Base-by-base conservation (phyloP, 805 yeast species). In the Hanseniaspora taiwanica region DNA sequence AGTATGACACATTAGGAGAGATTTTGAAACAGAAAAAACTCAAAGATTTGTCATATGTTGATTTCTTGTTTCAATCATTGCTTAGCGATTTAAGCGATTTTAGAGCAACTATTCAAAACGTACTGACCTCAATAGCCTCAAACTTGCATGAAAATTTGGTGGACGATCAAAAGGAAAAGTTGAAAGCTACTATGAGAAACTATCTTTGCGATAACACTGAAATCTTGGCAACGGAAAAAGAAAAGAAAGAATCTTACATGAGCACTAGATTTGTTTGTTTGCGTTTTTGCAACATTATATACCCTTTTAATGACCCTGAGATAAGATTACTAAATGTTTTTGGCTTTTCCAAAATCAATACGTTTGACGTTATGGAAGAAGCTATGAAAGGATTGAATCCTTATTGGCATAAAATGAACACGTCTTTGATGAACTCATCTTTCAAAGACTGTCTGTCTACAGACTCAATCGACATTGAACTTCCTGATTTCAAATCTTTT, bases 321-420 rank as follows among this genome's bases (percentile, higher is more conserved):
- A 82, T 87, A 0, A 64, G 96, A 43, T 50, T 72, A 36, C 60
- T 84, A 29, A 78, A 85, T 52, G 56, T 86, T 16, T 55, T 78
- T 36, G 95, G 86, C 12, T 57, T 82, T 4, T 60, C 72, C 17
- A 51, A 67, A 10, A 56, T 54, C 2, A 81, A 81, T 47, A 67
- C 78, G 42, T 66, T 82, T 2, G 94, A 84, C 48, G 75, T 83
- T 0, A 63, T 78, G 2, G 94, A 85, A 50, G 96, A 85, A 54
- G 80, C 95, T 0, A 57, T 55, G 4, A 75, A 74, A 46, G 96
- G 96, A 0, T 60, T 89, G 21, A 77, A 85, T 55, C 96, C 96
- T 0, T 73, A 81, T 55, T 80, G 87, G 84, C 81, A 76, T 53
- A 70, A 69, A 36, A 59, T 78, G 3, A 58, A 65, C 25, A 69